phyloP scores from a whole-genome alignment of 116 monocot species.

The Phalaenopsis hybrid region DNA sequence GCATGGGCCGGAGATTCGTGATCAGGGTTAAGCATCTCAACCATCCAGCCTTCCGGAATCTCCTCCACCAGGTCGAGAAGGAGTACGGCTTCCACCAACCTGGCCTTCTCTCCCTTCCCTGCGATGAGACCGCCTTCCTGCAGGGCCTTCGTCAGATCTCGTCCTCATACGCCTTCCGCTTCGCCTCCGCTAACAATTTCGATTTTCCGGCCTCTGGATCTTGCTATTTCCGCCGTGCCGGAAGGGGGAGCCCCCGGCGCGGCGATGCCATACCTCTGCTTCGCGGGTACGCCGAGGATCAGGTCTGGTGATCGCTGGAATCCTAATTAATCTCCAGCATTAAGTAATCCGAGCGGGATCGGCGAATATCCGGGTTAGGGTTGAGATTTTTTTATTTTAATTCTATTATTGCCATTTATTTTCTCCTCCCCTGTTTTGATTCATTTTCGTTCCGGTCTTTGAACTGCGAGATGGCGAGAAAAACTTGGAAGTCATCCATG shows the following conservation, averaged over 20 bases:
- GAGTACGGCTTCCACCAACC: conserved; percentile 31
- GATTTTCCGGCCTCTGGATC: not conserved
- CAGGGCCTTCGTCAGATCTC: conserved; percentile 20
- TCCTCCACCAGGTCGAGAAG: conserved; percentile 27
- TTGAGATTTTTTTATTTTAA: not conserved
- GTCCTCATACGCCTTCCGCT: not conserved
- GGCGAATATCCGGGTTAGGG: not conserved
- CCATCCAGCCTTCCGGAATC: conserved; percentile 34
- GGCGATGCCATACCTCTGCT: conserved; percentile 12
- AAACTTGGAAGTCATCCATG: not conserved
- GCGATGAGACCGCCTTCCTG: conserved; percentile 34
- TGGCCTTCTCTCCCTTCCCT: conserved; percentile 43
- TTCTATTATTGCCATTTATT: not conserved
- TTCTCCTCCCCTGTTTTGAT: not conserved
- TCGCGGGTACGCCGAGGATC: conserved; percentile 6
- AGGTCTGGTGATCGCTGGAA: conserved; percentile 7
- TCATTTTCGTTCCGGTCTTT: not conserved
- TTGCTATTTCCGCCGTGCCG: not conserved
- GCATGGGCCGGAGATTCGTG: conserved; percentile 26
- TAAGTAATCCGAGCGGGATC: not conserved
- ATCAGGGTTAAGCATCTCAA: conserved; percentile 30
- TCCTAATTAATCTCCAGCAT: not conserved
- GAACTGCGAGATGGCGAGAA: conserved; percentile 1
- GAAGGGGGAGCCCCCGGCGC: not conserved
- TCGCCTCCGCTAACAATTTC: not conserved